Percentiles rank a stretch among this genome's conserved stretches.
These are phyloP conservation scores for Carallia brachiata DNA, from an alignment of 345 rosid genomes.

Conservation along the genomic window DNA sequence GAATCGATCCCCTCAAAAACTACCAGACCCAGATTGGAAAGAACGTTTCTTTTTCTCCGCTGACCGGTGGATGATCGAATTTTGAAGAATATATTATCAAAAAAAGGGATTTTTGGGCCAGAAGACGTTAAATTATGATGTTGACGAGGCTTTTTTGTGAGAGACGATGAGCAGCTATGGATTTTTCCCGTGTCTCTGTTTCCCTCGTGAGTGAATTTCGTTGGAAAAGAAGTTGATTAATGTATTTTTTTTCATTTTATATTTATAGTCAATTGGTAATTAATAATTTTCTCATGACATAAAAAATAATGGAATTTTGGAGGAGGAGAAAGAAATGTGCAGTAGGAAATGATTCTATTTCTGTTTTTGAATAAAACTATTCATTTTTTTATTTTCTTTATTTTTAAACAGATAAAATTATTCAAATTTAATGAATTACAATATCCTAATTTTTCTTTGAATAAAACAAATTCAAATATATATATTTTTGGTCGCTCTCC, in stretches of 20 bases:
- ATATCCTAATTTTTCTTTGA: too few species aligned
- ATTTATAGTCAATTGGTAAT: background rate
- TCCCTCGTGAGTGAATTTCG: background rate
- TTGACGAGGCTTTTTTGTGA: background rate
- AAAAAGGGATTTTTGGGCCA: background rate
- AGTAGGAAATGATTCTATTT: too few species aligned
- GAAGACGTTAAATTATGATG: constrained; percentile 8
- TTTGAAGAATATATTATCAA: background rate
- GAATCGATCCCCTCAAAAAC: background rate
- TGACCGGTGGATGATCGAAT: background rate
- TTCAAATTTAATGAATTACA: too few species aligned
- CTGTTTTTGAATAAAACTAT: too few species aligned
- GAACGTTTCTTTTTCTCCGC: background rate
- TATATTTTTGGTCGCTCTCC: too few species aligned
- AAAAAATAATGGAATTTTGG: too few species aligned
- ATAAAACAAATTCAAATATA: too few species aligned
- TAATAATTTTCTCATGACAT: background rate
- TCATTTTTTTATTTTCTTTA: too few species aligned
- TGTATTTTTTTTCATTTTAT: background rate
- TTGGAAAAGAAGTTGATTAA: background rate
- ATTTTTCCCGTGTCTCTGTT: background rate
- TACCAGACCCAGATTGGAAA: background rate
- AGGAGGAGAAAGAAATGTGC: too few species aligned
- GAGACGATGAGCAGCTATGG: background rate
- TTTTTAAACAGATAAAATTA: too few species aligned